phyloP scores from a whole-genome alignment of 257 asterid species.

The Nicotiana benthamiana region DNA sequence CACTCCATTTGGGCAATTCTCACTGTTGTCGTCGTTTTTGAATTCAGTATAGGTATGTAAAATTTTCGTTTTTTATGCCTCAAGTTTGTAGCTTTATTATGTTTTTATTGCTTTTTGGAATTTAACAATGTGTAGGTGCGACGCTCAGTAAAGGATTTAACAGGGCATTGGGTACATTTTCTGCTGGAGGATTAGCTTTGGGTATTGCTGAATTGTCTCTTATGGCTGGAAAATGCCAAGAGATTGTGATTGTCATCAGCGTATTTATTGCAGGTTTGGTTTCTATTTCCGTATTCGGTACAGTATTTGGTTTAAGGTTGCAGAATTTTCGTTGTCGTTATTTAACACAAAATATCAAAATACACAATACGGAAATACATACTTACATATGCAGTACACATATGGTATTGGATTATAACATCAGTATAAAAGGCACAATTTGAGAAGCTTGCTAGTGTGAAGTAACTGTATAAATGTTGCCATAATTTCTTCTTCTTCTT shows the following conservation, averaged over 20 bases:
- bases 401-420: too few species aligned
- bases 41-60: conserved; percentile 74
- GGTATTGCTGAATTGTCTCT: conserved; percentile 34
- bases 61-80: background rate
- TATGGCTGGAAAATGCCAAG: conserved; percentile 45
- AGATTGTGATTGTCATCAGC: conserved; percentile 55
- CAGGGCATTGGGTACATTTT: conserved; percentile 41
- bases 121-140: conserved; percentile 27
- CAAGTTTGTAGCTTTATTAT: background rate
- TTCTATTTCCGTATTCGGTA: background rate
- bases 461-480: too few species aligned
- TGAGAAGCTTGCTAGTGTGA: too few species aligned
- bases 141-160: conserved; percentile 44
- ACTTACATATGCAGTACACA: too few species aligned
- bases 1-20: conserved; percentile 41
- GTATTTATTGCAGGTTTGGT: conserved; percentile 64
- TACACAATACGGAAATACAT: too few species aligned
- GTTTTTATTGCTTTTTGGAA: background rate
- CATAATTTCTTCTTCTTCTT: too few species aligned
- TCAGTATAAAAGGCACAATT: too few species aligned
- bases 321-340: too few species aligned
- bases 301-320: too few species aligned
- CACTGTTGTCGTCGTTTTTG: conserved; percentile 82
- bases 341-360: too few species aligned
- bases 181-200: conserved; percentile 41